Conservation (phyloP, 768 basidiomycete genomes). For the Tylopilus sp. region DNA sequence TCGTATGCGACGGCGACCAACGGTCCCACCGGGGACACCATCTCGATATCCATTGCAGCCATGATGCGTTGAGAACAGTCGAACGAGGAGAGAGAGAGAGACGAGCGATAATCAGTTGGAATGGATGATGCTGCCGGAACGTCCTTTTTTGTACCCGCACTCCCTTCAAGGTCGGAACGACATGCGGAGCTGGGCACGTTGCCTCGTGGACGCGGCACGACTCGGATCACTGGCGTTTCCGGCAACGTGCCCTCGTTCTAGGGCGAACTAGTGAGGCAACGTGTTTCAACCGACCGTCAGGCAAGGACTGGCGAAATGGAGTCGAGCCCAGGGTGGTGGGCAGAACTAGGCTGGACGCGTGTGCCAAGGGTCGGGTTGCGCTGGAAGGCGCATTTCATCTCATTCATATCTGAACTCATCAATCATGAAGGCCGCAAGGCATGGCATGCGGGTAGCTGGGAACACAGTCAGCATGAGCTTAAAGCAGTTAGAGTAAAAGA, state of each 20-base stretch:
- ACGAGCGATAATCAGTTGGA: slow-evolving; percentile 15
- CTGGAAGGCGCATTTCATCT: too few relatives aligned
- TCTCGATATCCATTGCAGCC: slow-evolving; percentile 31
- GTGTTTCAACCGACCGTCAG: slow-evolving; percentile 9
- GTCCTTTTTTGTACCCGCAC: slow-evolving; percentile 24
- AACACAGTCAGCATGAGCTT: slow-evolving; percentile 15
- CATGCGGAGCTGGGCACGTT: slow-evolving; percentile 26
- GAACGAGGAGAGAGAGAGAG: not conserved
- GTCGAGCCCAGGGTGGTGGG: slow-evolving; percentile 2
- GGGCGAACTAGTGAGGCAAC: slow-evolving; percentile 6
- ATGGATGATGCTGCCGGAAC: not conserved
- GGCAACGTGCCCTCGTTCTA: slow-evolving; percentile 11
- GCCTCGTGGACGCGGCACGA: slow-evolving; percentile 30
- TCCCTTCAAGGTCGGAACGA: slow-evolving; percentile 11
- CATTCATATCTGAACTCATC: not conserved
- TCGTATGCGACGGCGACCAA: slow-evolving; percentile 23
- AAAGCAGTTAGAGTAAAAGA: not conserved
- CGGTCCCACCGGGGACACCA: slow-evolving; percentile 31
- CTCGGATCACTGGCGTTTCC: slow-evolving; percentile 3
- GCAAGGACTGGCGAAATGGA: not conserved
- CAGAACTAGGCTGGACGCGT: not conserved
- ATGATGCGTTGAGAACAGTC: slow-evolving; percentile 6
- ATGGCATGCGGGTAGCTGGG: not conserved
- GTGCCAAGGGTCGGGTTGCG: not conserved
- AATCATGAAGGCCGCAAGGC: not conserved